Percentiles rank a stretch among this genome's conserved stretches.
These are phyloP conservation scores for Takashimella koratensis DNA, from an alignment of 1,284 basidiomycete species.

Conservation along the genomic window DNA sequence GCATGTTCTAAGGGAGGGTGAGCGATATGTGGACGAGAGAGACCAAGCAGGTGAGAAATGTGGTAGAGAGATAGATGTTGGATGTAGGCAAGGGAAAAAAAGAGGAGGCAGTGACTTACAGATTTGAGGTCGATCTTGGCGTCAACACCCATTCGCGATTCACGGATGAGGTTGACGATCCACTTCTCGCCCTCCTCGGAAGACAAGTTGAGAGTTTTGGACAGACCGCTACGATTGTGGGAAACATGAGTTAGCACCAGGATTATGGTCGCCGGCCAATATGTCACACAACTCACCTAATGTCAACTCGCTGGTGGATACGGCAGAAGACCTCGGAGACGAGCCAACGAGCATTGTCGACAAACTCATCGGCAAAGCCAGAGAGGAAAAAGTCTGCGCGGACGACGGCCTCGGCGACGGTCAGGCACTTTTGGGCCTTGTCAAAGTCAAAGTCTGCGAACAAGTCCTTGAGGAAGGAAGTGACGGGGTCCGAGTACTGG, in stretches of 20 bases:
- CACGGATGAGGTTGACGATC: conserved; percentile 97
- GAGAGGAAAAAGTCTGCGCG: conserved; percentile 90
- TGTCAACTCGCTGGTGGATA: conserved; percentile 95
- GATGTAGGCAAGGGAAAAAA: too few relatives aligned
- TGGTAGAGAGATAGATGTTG: too few relatives aligned
- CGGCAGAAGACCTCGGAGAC: conserved; percentile 97
- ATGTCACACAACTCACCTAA: conserved; percentile 69
- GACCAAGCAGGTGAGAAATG: background rate
- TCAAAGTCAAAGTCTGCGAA: conserved; percentile 92
- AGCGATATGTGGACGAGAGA: conserved; percentile 8
- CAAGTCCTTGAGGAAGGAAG: conserved; percentile 86
- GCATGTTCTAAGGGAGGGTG: conserved; percentile 67
- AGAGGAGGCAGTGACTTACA: conserved; percentile 53
- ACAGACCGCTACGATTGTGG: conserved; percentile 65
- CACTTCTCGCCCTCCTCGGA: conserved; percentile 96
- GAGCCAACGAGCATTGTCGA: conserved; percentile 92
- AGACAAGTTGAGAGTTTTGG: conserved; percentile 84
- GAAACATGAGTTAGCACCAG: background rate
- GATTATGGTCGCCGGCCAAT: too few relatives aligned
- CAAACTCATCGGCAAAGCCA: conserved; percentile 85
- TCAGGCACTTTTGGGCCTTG: conserved; percentile 77
- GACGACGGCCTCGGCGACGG: conserved; percentile 76
- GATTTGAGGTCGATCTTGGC: conserved; percentile 97
- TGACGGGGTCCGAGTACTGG: conserved; percentile 91
- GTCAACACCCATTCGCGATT: conserved; percentile 90